Percentiles rank a stretch among this genome's conserved stretches.
phyloP scores from a whole-genome alignment of 352 stramenopile genomes.

The Thraustochytrium striatum region DNA sequence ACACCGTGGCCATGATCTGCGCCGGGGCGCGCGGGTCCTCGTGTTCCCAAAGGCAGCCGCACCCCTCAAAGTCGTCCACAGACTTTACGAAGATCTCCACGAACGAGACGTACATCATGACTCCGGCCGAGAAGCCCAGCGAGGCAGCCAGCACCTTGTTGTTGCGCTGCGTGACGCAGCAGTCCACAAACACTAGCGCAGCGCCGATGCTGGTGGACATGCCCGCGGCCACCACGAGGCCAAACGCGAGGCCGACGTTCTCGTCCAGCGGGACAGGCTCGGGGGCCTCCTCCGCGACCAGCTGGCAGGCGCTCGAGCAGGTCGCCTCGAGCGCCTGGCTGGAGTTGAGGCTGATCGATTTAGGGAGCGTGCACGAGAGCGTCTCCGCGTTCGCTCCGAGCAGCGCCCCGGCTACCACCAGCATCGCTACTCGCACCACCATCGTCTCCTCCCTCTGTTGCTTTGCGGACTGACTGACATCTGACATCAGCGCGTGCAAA shows the following conservation, averaged over 20 bases:
- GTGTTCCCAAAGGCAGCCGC: conserved; percentile 34
- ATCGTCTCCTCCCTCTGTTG: too few species aligned
- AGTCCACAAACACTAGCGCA: conserved; percentile 67
- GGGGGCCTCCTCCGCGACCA: background rate
- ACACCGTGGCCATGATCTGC: conserved; percentile 30
- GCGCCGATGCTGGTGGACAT: conserved; percentile 65
- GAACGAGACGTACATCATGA: conserved; percentile 72
- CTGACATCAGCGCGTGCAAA: too few species aligned
- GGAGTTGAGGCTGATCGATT: too few species aligned
- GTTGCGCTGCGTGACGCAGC: conserved; percentile 62
- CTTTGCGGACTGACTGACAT: too few species aligned
- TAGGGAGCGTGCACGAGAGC: too few species aligned
- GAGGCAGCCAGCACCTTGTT: conserved; percentile 61
- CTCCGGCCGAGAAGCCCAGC: conserved; percentile 65
- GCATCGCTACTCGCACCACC: too few species aligned
- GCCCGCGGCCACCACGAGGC: conserved; percentile 62
- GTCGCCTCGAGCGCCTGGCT: too few species aligned
- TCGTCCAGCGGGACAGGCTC: background rate
- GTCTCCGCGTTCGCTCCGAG: too few species aligned
- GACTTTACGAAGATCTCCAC: conserved; percentile 65
- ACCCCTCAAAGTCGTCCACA: conserved; percentile 41
- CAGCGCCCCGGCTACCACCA: too few species aligned
- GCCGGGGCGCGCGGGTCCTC: conserved; percentile 4
- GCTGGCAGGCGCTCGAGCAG: too few species aligned
- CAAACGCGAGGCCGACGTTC: conserved; percentile 58